Percentiles rank a stretch among this genome's conserved stretches.
These are phyloP conservation scores for Rhinocladiella similis DNA, from an alignment of 2,329 filamentous ascomycete species.

Conservation along the genomic window DNA sequence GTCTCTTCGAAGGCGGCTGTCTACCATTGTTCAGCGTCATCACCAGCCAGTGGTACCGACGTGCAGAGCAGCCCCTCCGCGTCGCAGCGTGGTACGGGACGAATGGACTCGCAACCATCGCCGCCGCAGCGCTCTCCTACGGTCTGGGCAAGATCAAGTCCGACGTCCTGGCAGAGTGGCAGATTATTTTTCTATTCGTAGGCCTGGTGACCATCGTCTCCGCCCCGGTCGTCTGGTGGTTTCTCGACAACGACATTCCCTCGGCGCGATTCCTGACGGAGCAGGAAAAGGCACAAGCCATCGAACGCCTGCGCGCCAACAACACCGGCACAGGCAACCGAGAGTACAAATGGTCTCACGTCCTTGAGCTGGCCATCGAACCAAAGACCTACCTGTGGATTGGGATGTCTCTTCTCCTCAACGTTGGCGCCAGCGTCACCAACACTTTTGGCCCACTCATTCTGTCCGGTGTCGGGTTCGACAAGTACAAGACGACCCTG, in stretches of 20 bases:
- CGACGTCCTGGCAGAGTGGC: slow-evolving; percentile 48
- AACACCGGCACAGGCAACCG: slow-evolving; percentile 48
- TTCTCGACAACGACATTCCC: slow-evolving; percentile 60
- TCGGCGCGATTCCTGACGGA: slow-evolving; percentile 52
- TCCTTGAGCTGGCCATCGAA: slow-evolving; percentile 44
- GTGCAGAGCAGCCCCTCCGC: slow-evolving; percentile 61
- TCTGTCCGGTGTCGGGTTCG: slow-evolving; percentile 60
- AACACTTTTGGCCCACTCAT: slow-evolving; percentile 68
- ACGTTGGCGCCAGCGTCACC: slow-evolving; percentile 63
- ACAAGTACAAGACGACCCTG: slow-evolving; percentile 58
- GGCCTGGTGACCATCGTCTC: slow-evolving; percentile 61
- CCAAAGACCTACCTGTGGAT: slow-evolving; percentile 60
- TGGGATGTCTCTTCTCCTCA: slow-evolving; percentile 60
- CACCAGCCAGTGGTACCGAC: slow-evolving; percentile 49
- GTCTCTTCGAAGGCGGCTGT: slow-evolving; percentile 55
- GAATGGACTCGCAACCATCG: slow-evolving; percentile 59
- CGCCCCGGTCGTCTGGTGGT: slow-evolving; percentile 59
- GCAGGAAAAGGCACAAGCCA: slow-evolving; percentile 47
- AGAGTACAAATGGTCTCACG: slow-evolving; percentile 48
- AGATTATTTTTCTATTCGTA: slow-evolving; percentile 63
- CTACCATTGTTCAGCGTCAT: slow-evolving; percentile 47
- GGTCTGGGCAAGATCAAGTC: slow-evolving; percentile 57
- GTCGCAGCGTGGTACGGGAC: slow-evolving; percentile 68
- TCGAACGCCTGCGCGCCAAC: slow-evolving; percentile 53
- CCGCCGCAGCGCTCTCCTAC: slow-evolving; percentile 58